These are phyloP conservation scores for Russula foetens DNA, from an alignment of 768 basidiomycete species.

Conservation along the genomic window DNA sequence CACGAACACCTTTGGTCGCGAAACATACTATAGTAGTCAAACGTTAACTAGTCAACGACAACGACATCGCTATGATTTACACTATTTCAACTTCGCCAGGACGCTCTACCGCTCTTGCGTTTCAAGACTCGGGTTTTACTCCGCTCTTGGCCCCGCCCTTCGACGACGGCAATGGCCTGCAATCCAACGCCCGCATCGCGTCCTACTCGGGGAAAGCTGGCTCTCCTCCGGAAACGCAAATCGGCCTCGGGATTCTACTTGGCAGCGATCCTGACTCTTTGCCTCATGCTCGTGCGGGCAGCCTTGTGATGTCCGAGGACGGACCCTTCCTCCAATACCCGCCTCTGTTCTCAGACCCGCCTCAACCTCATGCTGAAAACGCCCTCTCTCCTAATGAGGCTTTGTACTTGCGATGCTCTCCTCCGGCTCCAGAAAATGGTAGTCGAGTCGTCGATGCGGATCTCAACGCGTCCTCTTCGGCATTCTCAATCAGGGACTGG, in stretches of 20 bases:
- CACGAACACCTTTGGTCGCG: not conserved
- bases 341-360: not conserved
- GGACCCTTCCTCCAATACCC: not conserved
- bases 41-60: not conserved
- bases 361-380: not conserved
- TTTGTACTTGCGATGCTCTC: not conserved
- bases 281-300: not conserved
- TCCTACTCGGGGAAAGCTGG: not conserved
- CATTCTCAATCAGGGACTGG: slow-evolving; percentile 16
- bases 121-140: not conserved
- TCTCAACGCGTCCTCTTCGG: slow-evolving; percentile 5
- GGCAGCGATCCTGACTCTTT: slow-evolving; percentile 1
- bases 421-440: not conserved
- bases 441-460: not conserved
- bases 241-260: slow-evolving; percentile 17
- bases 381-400: not conserved
- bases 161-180: not conserved
- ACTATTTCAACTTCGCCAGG: slow-evolving; percentile 6
- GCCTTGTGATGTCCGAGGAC: not conserved
- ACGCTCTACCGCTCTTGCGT: not conserved
- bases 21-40: too few species aligned
- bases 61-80: slow-evolving; percentile 7
- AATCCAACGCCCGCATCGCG: slow-evolving; percentile 11
- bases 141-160: not conserved
- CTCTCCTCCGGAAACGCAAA: not conserved